phyloP scores from a whole-genome alignment of 2,329 filamentous ascomycete genomes.

The Chrysosporium keratinophilum region DNA sequence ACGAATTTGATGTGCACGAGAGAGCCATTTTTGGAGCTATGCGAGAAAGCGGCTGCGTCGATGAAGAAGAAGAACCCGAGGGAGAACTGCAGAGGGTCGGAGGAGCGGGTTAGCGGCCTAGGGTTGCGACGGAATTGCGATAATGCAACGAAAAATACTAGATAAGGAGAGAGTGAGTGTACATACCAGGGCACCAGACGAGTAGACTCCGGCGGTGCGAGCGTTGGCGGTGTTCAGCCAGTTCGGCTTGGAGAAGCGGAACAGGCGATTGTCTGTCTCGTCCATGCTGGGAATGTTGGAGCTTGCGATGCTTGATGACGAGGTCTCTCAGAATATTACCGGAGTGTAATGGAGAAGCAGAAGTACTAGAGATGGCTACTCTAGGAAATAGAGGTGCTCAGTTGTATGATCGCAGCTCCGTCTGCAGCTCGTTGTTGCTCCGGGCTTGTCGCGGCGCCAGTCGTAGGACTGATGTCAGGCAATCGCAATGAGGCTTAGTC shows the following conservation, averaged over 20 bases:
- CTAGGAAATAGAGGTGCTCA: too few species aligned
- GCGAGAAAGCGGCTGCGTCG: constrained; percentile 55
- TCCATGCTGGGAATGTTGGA: constrained; percentile 24
- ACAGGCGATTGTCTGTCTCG: constrained; percentile 47
- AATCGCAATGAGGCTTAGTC: too few species aligned
- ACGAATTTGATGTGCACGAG: constrained; percentile 57
- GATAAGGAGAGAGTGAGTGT: constrained; percentile 7
- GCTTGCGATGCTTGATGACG: background rate
- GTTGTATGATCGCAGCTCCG: too few species aligned
- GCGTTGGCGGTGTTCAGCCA: constrained; percentile 57
- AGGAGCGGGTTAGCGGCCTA: background rate
- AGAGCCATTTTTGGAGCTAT: constrained; percentile 51
- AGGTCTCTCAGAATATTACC: background rate
- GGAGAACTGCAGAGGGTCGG: constrained; percentile 47
- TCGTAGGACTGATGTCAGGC: too few species aligned
- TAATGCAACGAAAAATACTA: constrained; percentile 2
- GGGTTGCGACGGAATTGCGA: background rate
- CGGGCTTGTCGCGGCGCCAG: too few species aligned
- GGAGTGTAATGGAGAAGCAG: too few species aligned
- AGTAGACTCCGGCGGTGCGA: constrained; percentile 55
- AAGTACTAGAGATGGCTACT: background rate
- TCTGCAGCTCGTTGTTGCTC: too few species aligned
- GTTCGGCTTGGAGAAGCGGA: constrained; percentile 56
- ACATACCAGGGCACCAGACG: constrained; percentile 54
- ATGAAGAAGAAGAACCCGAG: constrained; percentile 60